Base-by-base conservation (phyloP, 164 flowering plant genomes). In the Macadamia integrifolia region DNA sequence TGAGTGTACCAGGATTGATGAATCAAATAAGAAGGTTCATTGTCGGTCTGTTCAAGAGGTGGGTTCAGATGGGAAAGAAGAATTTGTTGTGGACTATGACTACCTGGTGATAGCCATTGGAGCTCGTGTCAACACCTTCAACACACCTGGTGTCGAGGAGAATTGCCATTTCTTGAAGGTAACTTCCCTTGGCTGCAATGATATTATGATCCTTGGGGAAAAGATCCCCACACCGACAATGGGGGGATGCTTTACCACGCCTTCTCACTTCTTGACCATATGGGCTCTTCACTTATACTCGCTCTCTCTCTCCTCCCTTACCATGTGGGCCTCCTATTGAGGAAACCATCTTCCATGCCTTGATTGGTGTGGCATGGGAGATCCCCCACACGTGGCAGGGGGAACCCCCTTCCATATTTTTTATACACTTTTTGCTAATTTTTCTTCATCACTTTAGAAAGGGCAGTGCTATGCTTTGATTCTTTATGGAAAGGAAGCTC, bases 91-190 rank as follows among this genome's bases (percentile, higher is more conserved):
- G 14, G 94, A 88, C 59, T 93, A 88, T 71, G 95, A 93, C 73
- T 81, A 83, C 77, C 71, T 93, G 65, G 80, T 93, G 23, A 65
- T 93, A 56, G 91, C 91, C 23, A 71, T 88, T 79, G 98, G 95
- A 70, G 97, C 97, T 30, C 87, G 78, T 1, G 23, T 79, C 0
- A 89, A 89, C 65, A 93, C 97, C 3, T 89, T 93, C 71, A 93
- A 93, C 62, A 93, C 91, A n/a, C 93, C 97, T 53, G 98, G 97
- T 44, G 97, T 93, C 35, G 78, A 61, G 60, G 93, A 93, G 80
- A 42, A 89, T 74, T 79, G 86, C 64, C 92, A 86, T 67, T 93
- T 93, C 67, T 60, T 93, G 70, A 93, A 93, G 94, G 98, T 92
- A 76, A 59, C 31, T 42, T 43, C 62, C 59, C 29, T 42, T 28